A percentile compares a stretch with the other conserved stretches of the same genome.
phyloP scores from a whole-genome alignment of 768 basidiomycete species.

The Cytidiella melzeri region DNA sequence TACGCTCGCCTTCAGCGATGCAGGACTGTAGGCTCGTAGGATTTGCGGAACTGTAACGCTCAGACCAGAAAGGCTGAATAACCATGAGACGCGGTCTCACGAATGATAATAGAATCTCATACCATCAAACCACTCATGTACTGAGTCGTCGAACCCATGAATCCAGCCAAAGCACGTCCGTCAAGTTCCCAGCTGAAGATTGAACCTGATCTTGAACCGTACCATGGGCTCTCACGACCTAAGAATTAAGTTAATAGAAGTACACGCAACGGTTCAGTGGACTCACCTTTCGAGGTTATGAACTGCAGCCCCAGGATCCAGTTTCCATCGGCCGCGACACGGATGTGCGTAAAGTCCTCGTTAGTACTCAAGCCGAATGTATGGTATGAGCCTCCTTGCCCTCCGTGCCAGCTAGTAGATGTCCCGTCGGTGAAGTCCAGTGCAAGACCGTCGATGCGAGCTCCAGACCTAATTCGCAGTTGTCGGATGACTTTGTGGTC shows the following conservation, averaged over 20 bases:
- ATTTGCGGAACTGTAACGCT: not conserved
- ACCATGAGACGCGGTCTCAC: not conserved
- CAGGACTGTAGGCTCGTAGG: not conserved
- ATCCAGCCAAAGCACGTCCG: constrained; percentile 1
- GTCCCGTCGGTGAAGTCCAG: not conserved
- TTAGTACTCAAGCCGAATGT: not conserved
- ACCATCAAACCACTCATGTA: constrained; percentile 3
- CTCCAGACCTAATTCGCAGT: not conserved
- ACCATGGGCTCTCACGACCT: constrained; percentile 2
- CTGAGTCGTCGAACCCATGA: constrained; percentile 1
- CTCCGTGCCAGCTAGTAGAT: constrained; percentile 1
- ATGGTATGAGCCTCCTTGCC: not conserved
- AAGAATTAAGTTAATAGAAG: not conserved
- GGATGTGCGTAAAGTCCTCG: constrained; percentile 2
- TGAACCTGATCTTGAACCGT: not conserved
- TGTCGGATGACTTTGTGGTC: not conserved
- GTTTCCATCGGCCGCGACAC: not conserved
- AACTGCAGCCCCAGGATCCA: not conserved
- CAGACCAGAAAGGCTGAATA: constrained; percentile 4
- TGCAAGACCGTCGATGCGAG: not conserved
- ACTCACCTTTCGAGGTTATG: constrained; percentile 4
- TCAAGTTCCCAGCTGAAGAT: not conserved
- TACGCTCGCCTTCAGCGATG: not conserved
- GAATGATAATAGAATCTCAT: too few species aligned
- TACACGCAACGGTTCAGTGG: not conserved